These are phyloP conservation scores for Exophiala aquamarina DNA, from an alignment of 2,329 filamentous ascomycete genomes.

Conservation along the genomic window DNA sequence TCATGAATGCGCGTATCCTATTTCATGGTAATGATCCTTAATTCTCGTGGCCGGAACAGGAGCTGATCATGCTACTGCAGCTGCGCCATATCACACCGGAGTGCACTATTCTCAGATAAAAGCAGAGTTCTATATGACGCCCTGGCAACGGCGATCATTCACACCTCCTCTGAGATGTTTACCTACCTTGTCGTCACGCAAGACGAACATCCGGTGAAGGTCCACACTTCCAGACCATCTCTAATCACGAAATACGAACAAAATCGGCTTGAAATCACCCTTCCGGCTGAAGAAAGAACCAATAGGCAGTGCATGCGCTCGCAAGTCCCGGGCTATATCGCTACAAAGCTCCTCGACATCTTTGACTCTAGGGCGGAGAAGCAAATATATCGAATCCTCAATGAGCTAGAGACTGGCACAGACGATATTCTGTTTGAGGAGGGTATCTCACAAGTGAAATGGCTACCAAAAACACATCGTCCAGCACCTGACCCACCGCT, in stretches of 20 bases:
- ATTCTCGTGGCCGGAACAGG: conserved; percentile 1
- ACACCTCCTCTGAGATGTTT: no score
- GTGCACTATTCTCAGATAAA: no score
- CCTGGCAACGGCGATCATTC: no score
- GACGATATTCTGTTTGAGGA: conserved; percentile 20
- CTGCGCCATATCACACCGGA: no score
- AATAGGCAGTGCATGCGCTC: conserved; percentile 10
- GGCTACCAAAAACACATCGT: conserved; percentile 17
- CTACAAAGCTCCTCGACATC: conserved; percentile 13
- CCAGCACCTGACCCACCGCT: conserved; percentile 8
- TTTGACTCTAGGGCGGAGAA: conserved; percentile 15
- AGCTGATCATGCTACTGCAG: no score
- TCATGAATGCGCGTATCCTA: conserved; percentile 14
- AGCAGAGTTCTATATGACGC: no score
- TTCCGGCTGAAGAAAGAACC: conserved; percentile 8
- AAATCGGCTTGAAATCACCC: conserved; percentile 10
- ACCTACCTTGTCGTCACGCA: no score
- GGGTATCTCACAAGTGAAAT: conserved; percentile 14
- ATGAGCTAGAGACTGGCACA: conserved; percentile 16
- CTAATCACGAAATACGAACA: no score
- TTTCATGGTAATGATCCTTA: conserved; percentile 16
- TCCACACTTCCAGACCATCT: no score
- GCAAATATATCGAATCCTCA: conserved; percentile 22
- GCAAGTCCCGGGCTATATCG: conserved; percentile 16
- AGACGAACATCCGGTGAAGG: no score